A percentile compares a stretch with the other conserved stretches of the same genome.
These are phyloP conservation scores for Aspergillus glaucus DNA, from an alignment of 2,329 filamentous ascomycete species.

Conservation along the genomic window DNA sequence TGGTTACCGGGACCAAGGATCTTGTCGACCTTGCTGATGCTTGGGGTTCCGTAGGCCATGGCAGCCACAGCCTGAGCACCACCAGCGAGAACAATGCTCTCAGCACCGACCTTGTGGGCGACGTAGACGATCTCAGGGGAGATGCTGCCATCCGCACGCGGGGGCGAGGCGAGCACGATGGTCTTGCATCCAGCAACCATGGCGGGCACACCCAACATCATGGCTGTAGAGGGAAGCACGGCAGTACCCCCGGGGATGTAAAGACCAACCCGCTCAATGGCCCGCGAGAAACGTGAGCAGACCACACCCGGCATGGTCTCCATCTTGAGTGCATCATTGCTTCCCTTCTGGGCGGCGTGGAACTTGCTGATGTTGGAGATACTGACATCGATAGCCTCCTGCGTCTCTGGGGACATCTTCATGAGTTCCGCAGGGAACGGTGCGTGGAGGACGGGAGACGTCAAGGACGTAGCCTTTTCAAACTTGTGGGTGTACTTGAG, in stretches of 20 bases:
- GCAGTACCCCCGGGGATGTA: slow-evolving; percentile 96
- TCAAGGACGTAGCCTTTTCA: slow-evolving; percentile 88
- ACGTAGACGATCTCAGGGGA: slow-evolving; percentile 97
- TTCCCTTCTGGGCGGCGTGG: slow-evolving; percentile 81
- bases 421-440: slow-evolving; percentile 83
- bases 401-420: slow-evolving; percentile 75
- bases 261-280: slow-evolving; percentile 91
- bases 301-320: slow-evolving; percentile 98
- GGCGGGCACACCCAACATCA: slow-evolving; percentile 96
- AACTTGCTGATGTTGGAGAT: slow-evolving; percentile 94
- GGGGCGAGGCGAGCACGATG: slow-evolving; percentile 88
- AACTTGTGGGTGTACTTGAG: slow-evolving; percentile 96
- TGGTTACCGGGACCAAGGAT: slow-evolving; percentile 96
- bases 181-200: slow-evolving; percentile 96
- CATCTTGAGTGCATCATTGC: slow-evolving; percentile 68
- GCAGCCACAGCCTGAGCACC: slow-evolving; percentile 94
- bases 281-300: slow-evolving; percentile 84
- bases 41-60: slow-evolving; percentile 95
- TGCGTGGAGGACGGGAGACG: slow-evolving; percentile 79
- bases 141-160: slow-evolving; percentile 78
- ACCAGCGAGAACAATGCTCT: slow-evolving; percentile 91
- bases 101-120: slow-evolving; percentile 91
- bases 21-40: slow-evolving; percentile 94
- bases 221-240: slow-evolving; percentile 90
- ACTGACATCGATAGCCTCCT: slow-evolving; percentile 84